These are phyloP conservation scores for Tuber umbilicatum DNA, from an alignment of 495 filamentous ascomycete genomes.

Conservation along the genomic window DNA sequence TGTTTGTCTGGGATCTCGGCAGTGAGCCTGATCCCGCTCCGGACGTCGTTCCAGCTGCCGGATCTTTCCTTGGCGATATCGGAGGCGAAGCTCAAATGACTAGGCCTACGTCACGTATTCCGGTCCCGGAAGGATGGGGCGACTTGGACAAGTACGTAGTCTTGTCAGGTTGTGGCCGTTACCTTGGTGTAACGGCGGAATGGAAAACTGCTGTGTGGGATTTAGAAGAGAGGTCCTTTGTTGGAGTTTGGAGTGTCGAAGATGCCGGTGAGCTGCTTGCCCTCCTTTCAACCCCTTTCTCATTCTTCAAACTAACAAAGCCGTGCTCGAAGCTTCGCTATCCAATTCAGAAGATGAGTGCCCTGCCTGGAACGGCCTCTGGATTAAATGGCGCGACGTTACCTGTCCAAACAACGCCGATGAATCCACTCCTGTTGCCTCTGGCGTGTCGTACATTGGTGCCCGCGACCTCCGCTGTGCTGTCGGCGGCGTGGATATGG, in stretches of 20 bases:
- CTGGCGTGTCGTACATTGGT: slow-evolving; percentile 21
- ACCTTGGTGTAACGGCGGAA: slow-evolving; percentile 25
- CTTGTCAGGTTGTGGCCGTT: slow-evolving; percentile 29
- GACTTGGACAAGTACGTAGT: slow-evolving; percentile 31
- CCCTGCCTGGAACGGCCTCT: slow-evolving; percentile 33
- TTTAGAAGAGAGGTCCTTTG: slow-evolving; percentile 32
- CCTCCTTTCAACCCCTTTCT: neutral
- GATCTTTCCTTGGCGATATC: slow-evolving; percentile 26
- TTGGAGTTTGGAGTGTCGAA: slow-evolving; percentile 32
- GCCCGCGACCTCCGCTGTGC: slow-evolving; percentile 31
- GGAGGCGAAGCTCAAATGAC: slow-evolving; percentile 15
- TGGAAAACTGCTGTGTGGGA: slow-evolving; percentile 38
- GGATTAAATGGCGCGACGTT: slow-evolving; percentile 36
- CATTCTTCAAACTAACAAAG: neutral
- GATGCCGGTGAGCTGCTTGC: slow-evolving; percentile 18
- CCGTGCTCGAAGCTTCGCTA: slow-evolving; percentile 22
- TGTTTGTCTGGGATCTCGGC: slow-evolving; percentile 34
- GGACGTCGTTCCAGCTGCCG: slow-evolving; percentile 7
- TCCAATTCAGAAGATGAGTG: slow-evolving; percentile 21
- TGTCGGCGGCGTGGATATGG: slow-evolving; percentile 30
- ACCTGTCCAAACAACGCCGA: slow-evolving; percentile 7
- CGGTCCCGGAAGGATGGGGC: slow-evolving; percentile 27
- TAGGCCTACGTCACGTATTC: slow-evolving; percentile 21
- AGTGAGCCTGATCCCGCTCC: slow-evolving; percentile 8
- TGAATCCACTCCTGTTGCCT: slow-evolving; percentile 15